Percentiles rank a stretch among this genome's conserved stretches.
These are phyloP conservation scores for Silene noctiflora DNA, from an alignment of 179 eudicot genomes.

Conservation along the genomic window DNA sequence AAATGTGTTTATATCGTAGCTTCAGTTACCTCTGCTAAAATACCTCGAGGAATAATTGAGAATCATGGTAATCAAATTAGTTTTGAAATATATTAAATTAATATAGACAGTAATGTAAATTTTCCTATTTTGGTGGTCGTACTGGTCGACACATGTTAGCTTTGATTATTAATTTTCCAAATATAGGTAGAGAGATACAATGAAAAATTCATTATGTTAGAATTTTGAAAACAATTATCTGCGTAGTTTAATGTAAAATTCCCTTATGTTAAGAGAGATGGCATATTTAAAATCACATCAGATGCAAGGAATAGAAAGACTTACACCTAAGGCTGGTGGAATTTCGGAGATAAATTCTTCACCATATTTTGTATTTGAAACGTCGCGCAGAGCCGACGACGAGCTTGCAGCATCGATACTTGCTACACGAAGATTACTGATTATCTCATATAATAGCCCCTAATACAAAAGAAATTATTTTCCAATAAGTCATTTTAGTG, in stretches of 20 bases:
- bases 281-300: not conserved
- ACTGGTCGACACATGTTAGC: not conserved
- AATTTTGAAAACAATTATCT: not conserved
- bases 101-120: not conserved
- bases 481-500: not conserved
- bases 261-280: not conserved
- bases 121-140: not conserved
- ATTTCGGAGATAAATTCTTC: conserved; percentile 51
- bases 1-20: not conserved
- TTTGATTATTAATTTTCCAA: not conserved
- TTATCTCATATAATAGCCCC: conserved; percentile 65
- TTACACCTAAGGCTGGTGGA: conserved; percentile 39
- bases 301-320: conserved; percentile 6
- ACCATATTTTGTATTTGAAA: conserved; percentile 43
- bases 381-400: conserved; percentile 47
- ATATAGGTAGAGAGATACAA: not conserved
- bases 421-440: conserved; percentile 50
- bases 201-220: not conserved
- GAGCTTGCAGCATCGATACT: conserved; percentile 59
- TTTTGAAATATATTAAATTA: no score
- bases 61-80: not conserved
- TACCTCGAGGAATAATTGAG: not conserved
- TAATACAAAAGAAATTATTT: conserved; percentile 4
- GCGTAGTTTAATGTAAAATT: not conserved
- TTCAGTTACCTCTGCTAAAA: not conserved